Conservation (phyloP, 306 rosid genomes). For the Pyrus communis region DNA sequence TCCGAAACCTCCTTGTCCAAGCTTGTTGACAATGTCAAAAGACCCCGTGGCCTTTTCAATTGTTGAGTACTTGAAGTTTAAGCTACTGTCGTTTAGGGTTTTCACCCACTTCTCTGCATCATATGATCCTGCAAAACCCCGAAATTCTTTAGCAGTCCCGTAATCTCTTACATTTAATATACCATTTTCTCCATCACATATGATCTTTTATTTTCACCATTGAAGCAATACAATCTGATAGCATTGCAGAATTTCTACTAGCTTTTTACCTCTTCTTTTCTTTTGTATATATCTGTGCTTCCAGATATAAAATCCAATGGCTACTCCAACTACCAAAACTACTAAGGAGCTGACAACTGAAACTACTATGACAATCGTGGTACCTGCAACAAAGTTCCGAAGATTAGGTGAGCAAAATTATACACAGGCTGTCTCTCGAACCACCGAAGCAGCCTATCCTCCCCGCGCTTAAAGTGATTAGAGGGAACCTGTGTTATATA, state of each 20-base stretch:
- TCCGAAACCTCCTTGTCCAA: conserved; percentile 97
- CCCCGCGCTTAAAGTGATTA: background rate
- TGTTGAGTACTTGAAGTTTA: conserved; percentile 80
- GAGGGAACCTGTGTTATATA: background rate
- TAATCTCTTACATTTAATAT: background rate
- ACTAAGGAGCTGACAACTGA: conserved; percentile 59
- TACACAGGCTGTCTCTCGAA: background rate
- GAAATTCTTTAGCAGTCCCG: background rate
- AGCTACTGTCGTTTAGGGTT: conserved; percentile 57
- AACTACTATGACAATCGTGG: conserved; percentile 36
- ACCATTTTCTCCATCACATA: background rate
- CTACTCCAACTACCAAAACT: conserved; percentile 41
- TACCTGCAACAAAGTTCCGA: conserved; percentile 45
- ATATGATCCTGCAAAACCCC: conserved; percentile 45
- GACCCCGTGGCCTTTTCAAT: conserved; percentile 77
- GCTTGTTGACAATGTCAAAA: conserved; percentile 55
- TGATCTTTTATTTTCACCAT: background rate
- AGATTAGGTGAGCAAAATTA: background rate
- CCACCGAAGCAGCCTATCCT: background rate
- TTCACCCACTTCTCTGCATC: conserved; percentile 57
- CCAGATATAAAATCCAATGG: conserved; percentile 56
- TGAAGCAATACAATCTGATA: background rate
- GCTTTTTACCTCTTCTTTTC: conserved; percentile 68
- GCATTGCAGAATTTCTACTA: background rate
- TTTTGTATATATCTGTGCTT: conserved; percentile 63